These are phyloP conservation scores for Plasmodium chabaudi DNA, from an alignment of 169 alveolate genomes.

Conservation along the genomic window DNA sequence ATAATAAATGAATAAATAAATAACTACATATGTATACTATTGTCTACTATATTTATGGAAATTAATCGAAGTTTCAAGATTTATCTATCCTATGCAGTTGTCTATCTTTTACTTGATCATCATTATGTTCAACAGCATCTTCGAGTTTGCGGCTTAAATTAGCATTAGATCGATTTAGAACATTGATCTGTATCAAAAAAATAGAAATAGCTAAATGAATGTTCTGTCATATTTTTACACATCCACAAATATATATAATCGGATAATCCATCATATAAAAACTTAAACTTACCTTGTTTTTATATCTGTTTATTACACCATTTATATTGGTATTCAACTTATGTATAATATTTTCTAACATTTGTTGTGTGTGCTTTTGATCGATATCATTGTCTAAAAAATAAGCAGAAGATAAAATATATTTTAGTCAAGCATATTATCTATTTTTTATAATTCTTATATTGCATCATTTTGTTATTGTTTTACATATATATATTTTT, in stretches of 20 bases:
- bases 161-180: conserved; percentile 16
- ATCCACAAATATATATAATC: no score
- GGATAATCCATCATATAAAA: background rate
- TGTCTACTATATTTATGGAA: background rate
- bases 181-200: conserved; percentile 20
- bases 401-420: conserved; percentile 2
- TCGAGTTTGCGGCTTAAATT: conserved; percentile 36
- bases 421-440: background rate
- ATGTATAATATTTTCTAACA: conserved; percentile 54
- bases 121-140: conserved; percentile 63
- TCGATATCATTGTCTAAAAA: conserved; percentile 23
- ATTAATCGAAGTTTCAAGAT: background rate
- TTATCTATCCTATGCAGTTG: no score
- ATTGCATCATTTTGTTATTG: background rate
- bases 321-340: conserved; percentile 44
- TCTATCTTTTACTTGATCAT: conserved; percentile 40
- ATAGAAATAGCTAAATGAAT: background rate
- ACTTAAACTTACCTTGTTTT: conserved; percentile 36
- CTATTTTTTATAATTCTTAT: background rate
- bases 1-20: background rate
- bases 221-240: no score
- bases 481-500: background rate
- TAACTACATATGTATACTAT: background rate
- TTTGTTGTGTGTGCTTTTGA: conserved; percentile 19
- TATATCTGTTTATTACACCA: conserved; percentile 18